phyloP scores from a whole-genome alignment of 352 stramenopile species.

The Aphanomyces cochlioides region DNA sequence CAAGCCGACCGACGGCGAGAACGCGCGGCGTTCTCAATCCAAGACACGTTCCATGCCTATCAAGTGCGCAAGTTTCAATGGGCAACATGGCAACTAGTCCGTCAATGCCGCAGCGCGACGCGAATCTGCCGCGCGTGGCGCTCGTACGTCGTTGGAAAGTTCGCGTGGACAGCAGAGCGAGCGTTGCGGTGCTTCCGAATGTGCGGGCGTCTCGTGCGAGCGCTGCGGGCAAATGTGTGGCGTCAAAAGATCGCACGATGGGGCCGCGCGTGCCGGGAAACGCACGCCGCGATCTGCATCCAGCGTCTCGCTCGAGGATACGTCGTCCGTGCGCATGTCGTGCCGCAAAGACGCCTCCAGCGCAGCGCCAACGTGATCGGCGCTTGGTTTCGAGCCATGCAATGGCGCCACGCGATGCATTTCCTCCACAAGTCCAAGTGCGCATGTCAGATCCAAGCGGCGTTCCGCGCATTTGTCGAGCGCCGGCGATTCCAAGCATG shows the following conservation, averaged over 20 bases:
- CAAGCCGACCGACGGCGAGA: slow-evolving; percentile 32
- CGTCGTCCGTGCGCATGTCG: not conserved
- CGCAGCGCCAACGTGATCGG: slow-evolving; percentile 9
- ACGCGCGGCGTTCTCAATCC: slow-evolving; percentile 41
- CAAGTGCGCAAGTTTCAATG: slow-evolving; percentile 34
- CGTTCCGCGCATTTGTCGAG: slow-evolving; percentile 35
- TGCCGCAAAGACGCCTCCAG: not conserved
- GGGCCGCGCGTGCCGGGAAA: not conserved
- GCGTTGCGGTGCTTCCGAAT: too few relatives aligned
- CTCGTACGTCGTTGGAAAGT: slow-evolving; percentile 61
- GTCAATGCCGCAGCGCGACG: slow-evolving; percentile 33
- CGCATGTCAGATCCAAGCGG: slow-evolving; percentile 46
- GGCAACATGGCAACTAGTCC: slow-evolving; percentile 15
- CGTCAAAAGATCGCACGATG: not conserved
- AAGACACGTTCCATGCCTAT: slow-evolving; percentile 40
- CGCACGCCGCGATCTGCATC: not conserved
- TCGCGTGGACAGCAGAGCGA: slow-evolving; percentile 46
- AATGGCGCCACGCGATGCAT: slow-evolving; percentile 33
- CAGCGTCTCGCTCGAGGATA: slow-evolving; percentile 9
- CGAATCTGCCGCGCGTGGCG: slow-evolving; percentile 51
- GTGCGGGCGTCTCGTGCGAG: too few relatives aligned
- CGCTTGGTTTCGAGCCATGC: slow-evolving; percentile 14
- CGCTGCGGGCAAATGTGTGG: slow-evolving; percentile 14
- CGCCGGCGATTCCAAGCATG: slow-evolving; percentile 4
- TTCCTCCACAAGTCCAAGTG: slow-evolving; percentile 35